Conservation (phyloP, 2,329 filamentous ascomycete species). For the Orbilia blumenaviensis region DNA sequence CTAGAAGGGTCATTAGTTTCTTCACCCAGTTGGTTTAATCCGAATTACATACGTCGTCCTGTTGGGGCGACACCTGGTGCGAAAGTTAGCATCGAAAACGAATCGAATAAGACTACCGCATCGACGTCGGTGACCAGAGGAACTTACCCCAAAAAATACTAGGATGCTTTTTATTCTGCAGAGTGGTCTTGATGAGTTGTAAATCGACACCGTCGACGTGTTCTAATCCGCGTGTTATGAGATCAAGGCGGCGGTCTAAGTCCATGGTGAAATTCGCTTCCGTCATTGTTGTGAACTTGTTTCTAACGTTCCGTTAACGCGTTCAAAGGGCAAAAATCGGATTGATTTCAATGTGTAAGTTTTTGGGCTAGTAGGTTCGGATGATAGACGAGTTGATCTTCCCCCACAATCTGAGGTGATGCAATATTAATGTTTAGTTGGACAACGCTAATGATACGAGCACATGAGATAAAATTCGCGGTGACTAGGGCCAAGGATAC, state of each 20-base stretch:
- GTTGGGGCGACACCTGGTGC: constrained; percentile 6
- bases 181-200: neutral
- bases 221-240: constrained; percentile 17
- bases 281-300: neutral
- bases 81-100: neutral
- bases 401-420: too few relatives aligned
- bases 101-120: too few relatives aligned
- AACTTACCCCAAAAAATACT: constrained; percentile 13
- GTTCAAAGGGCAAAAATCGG: too few relatives aligned
- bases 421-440: too few relatives aligned
- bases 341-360: too few relatives aligned
- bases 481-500: too few relatives aligned
- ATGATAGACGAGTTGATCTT: too few relatives aligned
- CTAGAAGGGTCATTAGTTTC: neutral
- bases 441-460: too few relatives aligned
- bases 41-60: neutral
- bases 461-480: too few relatives aligned
- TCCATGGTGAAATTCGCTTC: neutral
- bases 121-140: too few relatives aligned
- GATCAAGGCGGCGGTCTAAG: neutral
- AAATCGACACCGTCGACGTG: neutral
- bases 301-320: neutral
- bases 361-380: too few relatives aligned
- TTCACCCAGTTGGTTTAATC: neutral
- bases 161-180: constrained; percentile 7